Percentiles rank a stretch among this genome's conserved stretches.
These are phyloP conservation scores for Termitomyces sp. DNA, from an alignment of 768 basidiomycete species.

Conservation along the genomic window DNA sequence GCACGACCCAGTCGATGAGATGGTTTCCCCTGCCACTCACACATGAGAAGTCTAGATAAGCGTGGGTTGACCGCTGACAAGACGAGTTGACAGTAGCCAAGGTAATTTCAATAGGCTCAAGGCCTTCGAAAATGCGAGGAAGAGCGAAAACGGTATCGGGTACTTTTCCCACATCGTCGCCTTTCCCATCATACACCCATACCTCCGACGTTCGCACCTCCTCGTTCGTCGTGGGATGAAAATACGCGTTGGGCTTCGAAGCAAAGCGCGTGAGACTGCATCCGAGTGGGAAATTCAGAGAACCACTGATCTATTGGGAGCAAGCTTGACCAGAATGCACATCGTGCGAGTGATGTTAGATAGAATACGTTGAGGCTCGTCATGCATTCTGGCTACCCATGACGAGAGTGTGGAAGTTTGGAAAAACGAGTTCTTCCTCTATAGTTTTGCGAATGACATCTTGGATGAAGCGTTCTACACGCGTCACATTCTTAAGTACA, in stretches of 20 bases:
- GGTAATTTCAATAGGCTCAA: background rate
- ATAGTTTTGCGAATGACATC: slow-evolving; percentile 93
- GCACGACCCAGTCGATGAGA: too few relatives aligned
- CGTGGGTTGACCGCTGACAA: background rate
- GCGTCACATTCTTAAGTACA: slow-evolving; percentile 90
- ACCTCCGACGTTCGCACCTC: background rate
- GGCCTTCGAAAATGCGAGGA: background rate
- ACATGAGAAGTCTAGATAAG: background rate
- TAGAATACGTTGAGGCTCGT: background rate
- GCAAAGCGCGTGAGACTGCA: background rate
- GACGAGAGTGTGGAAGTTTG: slow-evolving; percentile 85
- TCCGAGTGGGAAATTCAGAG: background rate
- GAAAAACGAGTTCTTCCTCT: slow-evolving; percentile 94
- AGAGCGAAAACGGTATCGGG: background rate
- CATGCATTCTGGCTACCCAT: slow-evolving; percentile 14
- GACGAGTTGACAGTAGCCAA: background rate
- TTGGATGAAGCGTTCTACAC: slow-evolving; percentile 93
- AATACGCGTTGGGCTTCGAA: background rate
- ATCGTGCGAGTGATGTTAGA: background rate
- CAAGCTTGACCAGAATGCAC: background rate
- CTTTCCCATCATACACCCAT: background rate
- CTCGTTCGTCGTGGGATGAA: background rate
- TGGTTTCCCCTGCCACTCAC: background rate
- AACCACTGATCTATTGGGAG: background rate
- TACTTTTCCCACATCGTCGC: background rate